A percentile compares a stretch with the other conserved stretches of the same genome.
phyloP scores from a whole-genome alignment of 2,329 filamentous ascomycete genomes.

The Pseudogymnoascus sp. region DNA sequence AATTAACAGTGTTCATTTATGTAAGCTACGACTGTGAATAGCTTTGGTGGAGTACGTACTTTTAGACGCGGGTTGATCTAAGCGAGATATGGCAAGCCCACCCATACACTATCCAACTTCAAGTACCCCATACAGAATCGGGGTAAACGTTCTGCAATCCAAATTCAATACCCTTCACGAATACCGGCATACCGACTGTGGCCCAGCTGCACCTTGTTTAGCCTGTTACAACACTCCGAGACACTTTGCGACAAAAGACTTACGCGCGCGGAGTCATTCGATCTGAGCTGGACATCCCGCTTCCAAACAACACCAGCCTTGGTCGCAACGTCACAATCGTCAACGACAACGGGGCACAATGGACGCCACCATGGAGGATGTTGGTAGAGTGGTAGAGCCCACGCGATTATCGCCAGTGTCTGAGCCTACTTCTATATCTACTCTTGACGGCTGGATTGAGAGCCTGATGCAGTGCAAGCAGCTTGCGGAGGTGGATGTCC shows the following conservation, averaged over 20 bases:
- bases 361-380: conserved; percentile 99
- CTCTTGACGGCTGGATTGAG: conserved; percentile 97
- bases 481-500: conserved; percentile 86
- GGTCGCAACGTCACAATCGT: conserved; percentile 8
- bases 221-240: neutral
- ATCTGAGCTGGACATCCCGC: conserved; percentile 6
- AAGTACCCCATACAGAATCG: conserved; percentile 7
- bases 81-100: conserved; percentile 9
- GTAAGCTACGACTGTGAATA: neutral
- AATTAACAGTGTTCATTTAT: neutral
- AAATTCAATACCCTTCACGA: conserved; percentile 4
- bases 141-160: conserved; percentile 4
- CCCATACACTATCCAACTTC: conserved; percentile 5
- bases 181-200: neutral
- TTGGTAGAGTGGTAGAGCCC: conserved; percentile 73
- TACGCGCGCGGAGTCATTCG: neutral
- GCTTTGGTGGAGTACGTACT: neutral
- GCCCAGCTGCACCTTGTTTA: neutral
- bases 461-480: conserved; percentile 98
- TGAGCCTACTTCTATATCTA: conserved; percentile 85
- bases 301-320: conserved; percentile 6
- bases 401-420: conserved; percentile 66
- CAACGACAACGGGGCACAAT: conserved; percentile 38
- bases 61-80: conserved; percentile 8
- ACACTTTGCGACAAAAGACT: neutral